Percentiles rank a stretch among this genome's conserved stretches.
These are phyloP conservation scores for Orbilia blumenaviensis DNA, from an alignment of 2,329 filamentous ascomycete genomes.

Conservation along the genomic window DNA sequence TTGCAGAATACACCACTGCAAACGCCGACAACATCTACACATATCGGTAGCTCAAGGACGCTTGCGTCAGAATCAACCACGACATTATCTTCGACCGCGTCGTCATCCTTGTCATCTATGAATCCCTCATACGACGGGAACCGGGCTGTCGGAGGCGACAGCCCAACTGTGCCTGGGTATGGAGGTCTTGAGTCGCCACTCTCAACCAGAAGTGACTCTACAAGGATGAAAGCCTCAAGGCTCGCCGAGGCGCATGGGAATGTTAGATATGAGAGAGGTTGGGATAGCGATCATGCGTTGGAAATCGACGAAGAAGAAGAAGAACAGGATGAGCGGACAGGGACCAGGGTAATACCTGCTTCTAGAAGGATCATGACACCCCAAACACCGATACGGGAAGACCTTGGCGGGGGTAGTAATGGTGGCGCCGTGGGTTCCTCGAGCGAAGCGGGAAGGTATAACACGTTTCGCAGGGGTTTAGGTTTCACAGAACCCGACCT, in stretches of 20 bases:
- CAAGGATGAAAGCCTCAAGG: conserved; percentile 17
- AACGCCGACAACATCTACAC: conserved; percentile 49
- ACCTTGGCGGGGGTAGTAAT: conserved; percentile 34
- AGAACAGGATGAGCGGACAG: conserved; percentile 36
- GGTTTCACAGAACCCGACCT: conserved; percentile 50
- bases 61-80: conserved; percentile 47
- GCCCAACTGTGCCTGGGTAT: conserved; percentile 40
- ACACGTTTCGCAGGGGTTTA: conserved; percentile 52
- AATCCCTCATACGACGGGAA: conserved; percentile 43
- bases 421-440: conserved; percentile 41
- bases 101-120: conserved; percentile 44
- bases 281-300: conserved; percentile 38
- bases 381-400: conserved; percentile 49
- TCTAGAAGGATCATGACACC: conserved; percentile 53
- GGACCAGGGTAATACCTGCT: conserved; percentile 50
- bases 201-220: conserved; percentile 43
- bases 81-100: conserved; percentile 47
- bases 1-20: conserved; percentile 48
- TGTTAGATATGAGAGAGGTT: conserved; percentile 29
- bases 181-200: conserved; percentile 45
- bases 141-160: conserved; percentile 36
- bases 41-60: conserved; percentile 35
- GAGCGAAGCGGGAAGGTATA: conserved; percentile 54
- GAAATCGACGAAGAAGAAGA: conserved; percentile 46
- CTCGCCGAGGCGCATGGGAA: conserved; percentile 29